phyloP scores from a whole-genome alignment of 2,329 filamentous ascomycete species.

The Pyricularia pennisetigena region DNA sequence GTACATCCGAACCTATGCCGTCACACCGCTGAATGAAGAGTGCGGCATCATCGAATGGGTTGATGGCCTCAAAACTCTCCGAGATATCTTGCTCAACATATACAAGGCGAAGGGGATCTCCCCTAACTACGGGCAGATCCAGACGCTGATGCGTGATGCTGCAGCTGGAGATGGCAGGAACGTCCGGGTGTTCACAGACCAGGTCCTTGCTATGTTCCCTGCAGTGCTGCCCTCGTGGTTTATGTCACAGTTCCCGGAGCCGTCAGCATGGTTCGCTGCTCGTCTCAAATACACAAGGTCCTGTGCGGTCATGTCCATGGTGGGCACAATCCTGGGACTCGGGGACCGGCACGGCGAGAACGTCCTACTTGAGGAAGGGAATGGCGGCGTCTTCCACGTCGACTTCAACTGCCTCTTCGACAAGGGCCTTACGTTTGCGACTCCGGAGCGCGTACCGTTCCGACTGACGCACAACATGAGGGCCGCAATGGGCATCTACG shows the following conservation, averaged over 20 bases:
- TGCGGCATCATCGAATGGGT: slow-evolving; percentile 99
- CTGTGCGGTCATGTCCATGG: slow-evolving; percentile 98
- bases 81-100: slow-evolving; percentile 76
- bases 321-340: slow-evolving; percentile 85
- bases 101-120: slow-evolving; percentile 66
- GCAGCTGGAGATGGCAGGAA: slow-evolving; percentile 43
- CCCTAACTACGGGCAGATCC: slow-evolving; percentile 60
- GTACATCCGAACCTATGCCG: slow-evolving; percentile 94
- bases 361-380: slow-evolving; percentile 86
- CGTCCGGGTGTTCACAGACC: slow-evolving; percentile 60
- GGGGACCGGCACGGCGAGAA: slow-evolving; percentile 97
- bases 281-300: slow-evolving; percentile 85
- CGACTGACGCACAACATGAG: slow-evolving; percentile 98
- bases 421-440: slow-evolving; percentile 90
- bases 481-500: slow-evolving; percentile 90
- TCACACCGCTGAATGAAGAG: slow-evolving; percentile 94
- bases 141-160: slow-evolving; percentile 53
- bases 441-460: slow-evolving; percentile 92
- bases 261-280: slow-evolving; percentile 83
- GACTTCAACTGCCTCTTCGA: slow-evolving; percentile 99
- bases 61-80: slow-evolving; percentile 84
- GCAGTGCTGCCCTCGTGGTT: slow-evolving; percentile 92
- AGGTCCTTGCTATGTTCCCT: slow-evolving; percentile 57
- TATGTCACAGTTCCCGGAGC: slow-evolving; percentile 86
- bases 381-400: slow-evolving; percentile 90